A percentile compares a stretch with the other conserved stretches of the same genome.
Conservation (phyloP, 1,284 basidiomycete genomes). For the Omphalotus olearius region DNA sequence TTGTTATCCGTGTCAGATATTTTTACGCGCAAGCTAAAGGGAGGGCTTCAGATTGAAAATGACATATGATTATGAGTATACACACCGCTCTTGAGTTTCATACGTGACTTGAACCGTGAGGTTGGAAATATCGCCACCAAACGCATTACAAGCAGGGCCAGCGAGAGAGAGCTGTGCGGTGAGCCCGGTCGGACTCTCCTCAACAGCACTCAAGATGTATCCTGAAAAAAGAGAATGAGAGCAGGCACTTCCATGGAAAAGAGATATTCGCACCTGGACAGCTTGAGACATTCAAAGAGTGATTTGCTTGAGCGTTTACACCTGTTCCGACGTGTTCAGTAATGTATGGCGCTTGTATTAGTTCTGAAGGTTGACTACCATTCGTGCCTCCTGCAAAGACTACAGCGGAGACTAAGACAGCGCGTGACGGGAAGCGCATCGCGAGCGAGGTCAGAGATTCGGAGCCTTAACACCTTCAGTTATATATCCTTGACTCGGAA, state of each 20-base stretch:
- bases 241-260: background rate
- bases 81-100: slow-evolving; percentile 51
- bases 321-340: too few species aligned
- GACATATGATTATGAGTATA: slow-evolving; percentile 1
- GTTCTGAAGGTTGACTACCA: too few species aligned
- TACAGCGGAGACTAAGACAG: too few species aligned
- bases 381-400: too few species aligned
- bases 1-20: slow-evolving; percentile 63
- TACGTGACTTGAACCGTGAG: slow-evolving; percentile 67
- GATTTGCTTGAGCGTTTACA: too few species aligned
- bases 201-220: slow-evolving; percentile 45
- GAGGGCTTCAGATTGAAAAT: background rate
- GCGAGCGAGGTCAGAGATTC: too few species aligned
- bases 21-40: slow-evolving; percentile 65
- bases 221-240: slow-evolving; percentile 28
- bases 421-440: too few species aligned
- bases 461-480: too few species aligned
- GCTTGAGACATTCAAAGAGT: slow-evolving; percentile 21
- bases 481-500: too few species aligned
- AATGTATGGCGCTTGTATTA: too few species aligned
- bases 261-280: slow-evolving; percentile 27
- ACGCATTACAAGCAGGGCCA: slow-evolving; percentile 66
- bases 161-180: slow-evolving; percentile 53
- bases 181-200: slow-evolving; percentile 45
- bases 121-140: slow-evolving; percentile 60